Conservation (phyloP, 495 filamentous ascomycete genomes). For the Talaromyces adpressus region DNA sequence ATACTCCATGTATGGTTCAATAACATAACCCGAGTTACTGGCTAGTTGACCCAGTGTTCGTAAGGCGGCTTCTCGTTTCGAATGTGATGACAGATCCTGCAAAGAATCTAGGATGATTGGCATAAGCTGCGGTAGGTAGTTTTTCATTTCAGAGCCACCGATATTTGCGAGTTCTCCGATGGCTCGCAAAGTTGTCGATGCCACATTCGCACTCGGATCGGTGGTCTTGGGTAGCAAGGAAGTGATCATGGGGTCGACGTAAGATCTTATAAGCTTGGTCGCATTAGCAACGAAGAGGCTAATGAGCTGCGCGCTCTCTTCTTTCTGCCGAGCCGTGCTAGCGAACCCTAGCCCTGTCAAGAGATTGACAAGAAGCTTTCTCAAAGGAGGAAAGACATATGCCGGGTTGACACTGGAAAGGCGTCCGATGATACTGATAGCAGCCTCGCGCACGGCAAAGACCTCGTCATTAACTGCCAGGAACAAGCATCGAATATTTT, state of each 20-base stretch:
- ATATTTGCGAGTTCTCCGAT: conserved; percentile 90
- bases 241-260: conserved; percentile 89
- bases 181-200: conserved; percentile 85
- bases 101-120: conserved; percentile 86
- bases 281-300: conserved; percentile 87
- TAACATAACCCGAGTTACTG: conserved; percentile 94
- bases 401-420: conserved; percentile 88
- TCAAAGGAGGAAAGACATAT: conserved; percentile 89
- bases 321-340: conserved; percentile 86
- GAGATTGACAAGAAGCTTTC: conserved; percentile 92
- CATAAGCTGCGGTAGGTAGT: conserved; percentile 86
- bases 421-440: conserved; percentile 92
- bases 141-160: conserved; percentile 82
- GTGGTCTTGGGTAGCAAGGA: conserved; percentile 83
- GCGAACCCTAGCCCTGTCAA: conserved; percentile 93
- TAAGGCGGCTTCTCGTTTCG: conserved; percentile 85
- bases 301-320: conserved; percentile 90
- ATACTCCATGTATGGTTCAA: conserved; percentile 91
- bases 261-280: conserved; percentile 83
- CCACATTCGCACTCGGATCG: conserved; percentile 77
- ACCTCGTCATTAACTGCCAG: conserved; percentile 94
- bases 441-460: conserved; percentile 85
- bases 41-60: conserved; percentile 87
- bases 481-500: conserved; percentile 92
- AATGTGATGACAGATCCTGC: conserved; percentile 82